phyloP scores from a whole-genome alignment of 345 rosid genomes.

The Moringa oleifera region DNA sequence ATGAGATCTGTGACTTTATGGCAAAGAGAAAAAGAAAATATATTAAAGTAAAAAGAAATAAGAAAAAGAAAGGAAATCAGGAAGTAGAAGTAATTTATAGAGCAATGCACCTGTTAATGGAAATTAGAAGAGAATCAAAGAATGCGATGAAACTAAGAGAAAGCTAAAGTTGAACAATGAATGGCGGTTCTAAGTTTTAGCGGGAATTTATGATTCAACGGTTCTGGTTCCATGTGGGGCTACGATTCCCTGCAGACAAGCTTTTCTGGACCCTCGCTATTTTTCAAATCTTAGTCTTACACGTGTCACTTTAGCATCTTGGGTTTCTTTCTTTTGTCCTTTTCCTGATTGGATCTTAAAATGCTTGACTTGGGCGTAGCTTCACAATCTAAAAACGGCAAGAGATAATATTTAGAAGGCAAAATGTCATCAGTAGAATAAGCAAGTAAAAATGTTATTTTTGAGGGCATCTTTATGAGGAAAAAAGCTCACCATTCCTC shows the following conservation, averaged over 20 bases:
- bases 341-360: too few relatives aligned
- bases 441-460: too few relatives aligned
- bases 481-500: too few relatives aligned
- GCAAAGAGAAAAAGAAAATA: neutral
- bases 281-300: neutral
- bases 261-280: neutral
- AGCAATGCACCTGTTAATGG: neutral
- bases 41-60: neutral
- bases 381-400: too few relatives aligned
- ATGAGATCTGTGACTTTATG: too few relatives aligned
- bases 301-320: neutral
- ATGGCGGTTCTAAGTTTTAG: slow-evolving; percentile 17
- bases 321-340: too few relatives aligned
- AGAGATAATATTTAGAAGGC: too few relatives aligned
- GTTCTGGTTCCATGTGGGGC: neutral
- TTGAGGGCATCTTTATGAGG: too few relatives aligned
- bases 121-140: neutral
- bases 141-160: too few relatives aligned
- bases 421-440: too few relatives aligned
- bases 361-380: too few relatives aligned
- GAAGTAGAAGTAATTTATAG: neutral
- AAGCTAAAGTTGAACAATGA: slow-evolving; percentile 8
- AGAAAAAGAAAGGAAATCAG: slow-evolving; percentile 1
- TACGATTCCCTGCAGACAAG: neutral
- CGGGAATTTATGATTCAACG: slow-evolving; percentile 3